These are phyloP conservation scores for Chlorella vulgaris DNA, from an alignment of 139 green algal species.

Conservation along the genomic window DNA sequence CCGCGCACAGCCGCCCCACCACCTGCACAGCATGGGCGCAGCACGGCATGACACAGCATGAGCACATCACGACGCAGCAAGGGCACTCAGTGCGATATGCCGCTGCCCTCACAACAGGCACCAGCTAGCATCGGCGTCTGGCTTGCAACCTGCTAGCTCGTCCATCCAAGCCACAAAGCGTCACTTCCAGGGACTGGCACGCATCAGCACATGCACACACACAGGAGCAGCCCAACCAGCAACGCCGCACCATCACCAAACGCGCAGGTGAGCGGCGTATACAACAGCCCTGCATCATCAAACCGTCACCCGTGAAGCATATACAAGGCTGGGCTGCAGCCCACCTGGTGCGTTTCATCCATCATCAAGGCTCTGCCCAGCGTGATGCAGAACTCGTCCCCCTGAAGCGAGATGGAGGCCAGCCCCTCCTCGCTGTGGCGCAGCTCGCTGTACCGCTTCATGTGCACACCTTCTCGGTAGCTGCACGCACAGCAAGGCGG, in stretches of 20 bases:
- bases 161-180: too few relatives aligned
- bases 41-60: not conserved
- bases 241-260: too few relatives aligned
- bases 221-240: too few relatives aligned
- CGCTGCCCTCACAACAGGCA: too few relatives aligned
- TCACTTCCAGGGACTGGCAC: not conserved
- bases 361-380: constrained; percentile 53
- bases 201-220: not conserved
- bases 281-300: too few relatives aligned
- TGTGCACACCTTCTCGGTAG: constrained; percentile 24
- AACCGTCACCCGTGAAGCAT: too few relatives aligned
- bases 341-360: constrained; percentile 71
- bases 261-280: too few relatives aligned
- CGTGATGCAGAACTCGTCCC: constrained; percentile 61
- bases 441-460: constrained; percentile 45
- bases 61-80: too few relatives aligned
- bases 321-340: too few relatives aligned
- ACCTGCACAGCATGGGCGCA: constrained; percentile 46
- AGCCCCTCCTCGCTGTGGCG: constrained; percentile 49
- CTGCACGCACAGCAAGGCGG: constrained; percentile 18
- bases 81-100: too few relatives aligned
- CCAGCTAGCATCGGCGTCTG: too few relatives aligned
- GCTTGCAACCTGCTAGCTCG: too few relatives aligned
- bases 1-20: constrained; percentile 58
- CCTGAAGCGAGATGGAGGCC: constrained; percentile 58